Evolutionary conservation across 208 protist species (phyloP), one percentile per base, ranked within the genome.

Genomic region (Acanthamoeba royreba): DNA sequence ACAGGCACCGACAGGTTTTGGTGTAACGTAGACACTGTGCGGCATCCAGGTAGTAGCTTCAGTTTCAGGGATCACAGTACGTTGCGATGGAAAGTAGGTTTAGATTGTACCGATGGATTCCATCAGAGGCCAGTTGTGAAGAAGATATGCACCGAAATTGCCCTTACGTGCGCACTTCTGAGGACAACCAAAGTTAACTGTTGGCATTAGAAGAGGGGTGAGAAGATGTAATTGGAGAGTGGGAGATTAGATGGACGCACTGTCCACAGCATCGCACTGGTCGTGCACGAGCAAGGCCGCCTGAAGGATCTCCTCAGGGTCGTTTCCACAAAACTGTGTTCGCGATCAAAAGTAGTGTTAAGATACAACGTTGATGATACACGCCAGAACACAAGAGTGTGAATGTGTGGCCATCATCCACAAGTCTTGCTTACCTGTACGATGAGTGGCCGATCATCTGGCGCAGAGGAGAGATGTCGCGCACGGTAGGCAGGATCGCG

Each of bases 261-360:
- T 38, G 85, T 97, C 96, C 7, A 98, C 66, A 0, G 94, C 96
- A 81, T 97, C 97, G 69, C 97, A 97, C 0, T 94, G 19, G 92
- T 96, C 69, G 43, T 97, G 94, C 9, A 97, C 94, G 8, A 94
- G 53, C 72, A 95, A 92, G 4, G 97, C 97, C 1, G 97, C 97
- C 46, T 94, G 53, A 0, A 97, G 93, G 8, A 98, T 61, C 43
- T 66, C 94, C 47, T 96, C 89, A 0, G 96, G 83, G 55, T 97
- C 95, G 91, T 98, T 96, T 25, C 93, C 96, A 90, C 94, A 96
- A 86, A 98, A 97, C 72, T 83, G 43, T 17, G 43, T n/a, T n/a
- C n/a, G n/a, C n/a, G n/a, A n/a, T n/a, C 7, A 47, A 13, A 42
- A 40, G n/a, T n/a, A n/a, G n/a, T n/a, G n/a, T n/a, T n/a, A n/a